phyloP scores from a whole-genome alignment of 805 yeast species.

The Metschnikowia borealis region DNA sequence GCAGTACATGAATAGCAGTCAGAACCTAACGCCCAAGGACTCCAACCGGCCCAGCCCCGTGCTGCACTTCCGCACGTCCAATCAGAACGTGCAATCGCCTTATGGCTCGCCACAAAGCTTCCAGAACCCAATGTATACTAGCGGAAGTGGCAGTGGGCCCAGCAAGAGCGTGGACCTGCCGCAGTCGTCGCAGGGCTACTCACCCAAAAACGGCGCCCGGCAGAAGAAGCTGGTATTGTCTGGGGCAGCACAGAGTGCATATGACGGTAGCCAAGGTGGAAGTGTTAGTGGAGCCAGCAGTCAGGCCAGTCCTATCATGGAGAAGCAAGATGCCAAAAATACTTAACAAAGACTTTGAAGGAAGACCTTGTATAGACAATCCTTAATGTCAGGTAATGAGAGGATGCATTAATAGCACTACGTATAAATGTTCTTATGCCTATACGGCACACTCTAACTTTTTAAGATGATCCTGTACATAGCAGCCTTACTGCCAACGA shows the following conservation, averaged over 20 bases:
- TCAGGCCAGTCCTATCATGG: conserved; percentile 1
- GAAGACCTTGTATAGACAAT: neutral
- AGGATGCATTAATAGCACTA: neutral
- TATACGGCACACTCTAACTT: neutral
- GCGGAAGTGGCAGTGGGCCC: conserved; percentile 18
- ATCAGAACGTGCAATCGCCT: conserved; percentile 10
- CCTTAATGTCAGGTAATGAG: neutral
- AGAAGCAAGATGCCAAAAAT: conserved; percentile 1
- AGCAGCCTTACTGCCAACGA: neutral
- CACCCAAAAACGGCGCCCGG: conserved; percentile 28
- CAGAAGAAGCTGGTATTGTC: conserved; percentile 15
- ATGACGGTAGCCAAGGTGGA: neutral
- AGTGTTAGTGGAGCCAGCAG: conserved; percentile 1
- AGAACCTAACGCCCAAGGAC: conserved; percentile 3
- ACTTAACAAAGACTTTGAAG: neutral
- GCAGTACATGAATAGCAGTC: neutral
- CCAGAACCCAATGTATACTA: conserved; percentile 3
- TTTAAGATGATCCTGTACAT: neutral
- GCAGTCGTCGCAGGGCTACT: conserved; percentile 26
- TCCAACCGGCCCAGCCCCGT: conserved; percentile 8
- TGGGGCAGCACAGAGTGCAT: neutral
- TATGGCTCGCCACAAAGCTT: conserved; percentile 15
- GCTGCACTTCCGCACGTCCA: conserved; percentile 4
- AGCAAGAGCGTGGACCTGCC: conserved; percentile 23
- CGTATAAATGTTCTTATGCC: neutral